These are phyloP conservation scores for Beauveria australis DNA, from an alignment of 2,329 filamentous ascomycete genomes.

Conservation along the genomic window DNA sequence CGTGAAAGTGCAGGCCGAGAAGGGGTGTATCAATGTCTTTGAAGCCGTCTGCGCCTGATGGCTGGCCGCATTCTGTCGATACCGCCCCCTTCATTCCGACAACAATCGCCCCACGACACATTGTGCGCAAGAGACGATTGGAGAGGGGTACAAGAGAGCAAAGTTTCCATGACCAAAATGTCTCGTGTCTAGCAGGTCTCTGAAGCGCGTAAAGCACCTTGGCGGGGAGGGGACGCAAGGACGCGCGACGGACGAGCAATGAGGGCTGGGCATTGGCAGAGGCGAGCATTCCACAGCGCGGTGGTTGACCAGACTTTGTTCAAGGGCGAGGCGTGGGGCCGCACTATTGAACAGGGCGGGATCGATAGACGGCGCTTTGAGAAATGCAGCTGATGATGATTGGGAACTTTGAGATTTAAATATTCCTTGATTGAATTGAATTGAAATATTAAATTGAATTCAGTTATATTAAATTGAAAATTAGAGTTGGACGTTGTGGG, in stretches of 20 bases:
- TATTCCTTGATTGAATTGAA: neutral
- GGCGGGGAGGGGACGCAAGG: neutral
- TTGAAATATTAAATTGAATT: neutral
- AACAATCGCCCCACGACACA: constrained; percentile 13
- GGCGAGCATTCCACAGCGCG: constrained; percentile 21
- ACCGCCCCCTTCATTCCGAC: constrained; percentile 31
- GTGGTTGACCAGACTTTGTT: constrained; percentile 10
- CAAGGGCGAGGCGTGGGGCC: constrained; percentile 18
- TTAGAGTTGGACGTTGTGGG: neutral
- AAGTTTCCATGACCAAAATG: constrained; percentile 23
- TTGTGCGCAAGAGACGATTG: constrained; percentile 2
- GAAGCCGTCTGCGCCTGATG: constrained; percentile 16
- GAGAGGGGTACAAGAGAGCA: constrained; percentile 10
- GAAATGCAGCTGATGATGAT: constrained; percentile 3
- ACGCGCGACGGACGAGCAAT: neutral
- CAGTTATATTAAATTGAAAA: too few species aligned
- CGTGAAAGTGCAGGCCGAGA: constrained; percentile 13
- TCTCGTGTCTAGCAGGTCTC: constrained; percentile 17
- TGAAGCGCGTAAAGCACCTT: constrained; percentile 4
- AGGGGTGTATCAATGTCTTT: constrained; percentile 15
- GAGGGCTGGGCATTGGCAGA: constrained; percentile 7
- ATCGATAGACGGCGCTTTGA: neutral
- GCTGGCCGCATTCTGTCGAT: constrained; percentile 22
- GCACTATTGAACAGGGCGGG: constrained; percentile 8
- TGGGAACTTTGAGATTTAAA: neutral